Base-by-base conservation (phyloP, 2,329 filamentous ascomycete genomes). In the Atkinsonella texensis region DNA sequence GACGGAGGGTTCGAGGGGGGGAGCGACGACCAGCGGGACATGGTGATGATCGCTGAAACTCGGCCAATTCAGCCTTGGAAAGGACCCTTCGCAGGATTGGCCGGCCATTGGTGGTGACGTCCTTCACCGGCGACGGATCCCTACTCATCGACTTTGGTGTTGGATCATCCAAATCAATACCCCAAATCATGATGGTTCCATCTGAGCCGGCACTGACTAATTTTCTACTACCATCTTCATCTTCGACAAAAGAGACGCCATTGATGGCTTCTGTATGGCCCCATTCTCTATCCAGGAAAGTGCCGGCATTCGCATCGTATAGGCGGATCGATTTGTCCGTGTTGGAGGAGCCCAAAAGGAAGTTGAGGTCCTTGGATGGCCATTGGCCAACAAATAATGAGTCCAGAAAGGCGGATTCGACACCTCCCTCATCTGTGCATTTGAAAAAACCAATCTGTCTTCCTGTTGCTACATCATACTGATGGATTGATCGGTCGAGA, bases 251-350 rank as follows among this genome's bases (percentile, higher is more conserved):
- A 4, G 85, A 79, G 17, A 94, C 81, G 54, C 90, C 90, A 49
- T 87, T 95, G 56, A 98, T 89, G 9, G 90, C 86, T 63, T 96
- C 90, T 0, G 90, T 95, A 59, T 98, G 93, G 1, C 93, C 93
- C 80, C 89, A 96, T 68, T 97, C 93, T 41, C 89, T 82, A 48
- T 89, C 86, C 31, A 97, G 70, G 52, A 98, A 84, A 1, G 73
- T 70, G 9, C 91, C 90, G 42, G 80, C 83, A 55, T 85, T 83
- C 32, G 81, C 74, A 58, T 95, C 87, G 61, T 98, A 98, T 15
- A 98, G 72, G 38, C 93, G 78, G 52, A 98, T 84, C 0, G 93
- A 97, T 65, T 97, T 98, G 67, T 98, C 93, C 1, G 88, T 95
- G 59, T 90, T 90, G 9, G 91, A 96, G 11, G 93, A 78, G n/a